Conservation (phyloP, 176 grass and related monocot species). For the barley (Hordeum vulgare) region DNA sequence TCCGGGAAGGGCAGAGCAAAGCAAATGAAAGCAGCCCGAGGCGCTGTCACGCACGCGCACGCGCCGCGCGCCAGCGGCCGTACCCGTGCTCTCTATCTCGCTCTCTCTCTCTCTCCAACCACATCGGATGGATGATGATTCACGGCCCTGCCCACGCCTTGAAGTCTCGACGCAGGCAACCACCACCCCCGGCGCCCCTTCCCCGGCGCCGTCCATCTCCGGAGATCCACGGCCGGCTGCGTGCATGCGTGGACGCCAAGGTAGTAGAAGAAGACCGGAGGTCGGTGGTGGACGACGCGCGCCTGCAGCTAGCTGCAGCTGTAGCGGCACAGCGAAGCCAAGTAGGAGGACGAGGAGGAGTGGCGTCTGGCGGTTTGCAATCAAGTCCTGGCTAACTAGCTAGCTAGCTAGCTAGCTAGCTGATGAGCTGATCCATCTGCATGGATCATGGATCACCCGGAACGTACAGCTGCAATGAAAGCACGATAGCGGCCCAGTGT, state of each 20-base stretch:
- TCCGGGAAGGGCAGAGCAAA: not conserved
- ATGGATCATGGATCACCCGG: not conserved
- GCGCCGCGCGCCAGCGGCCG: not conserved
- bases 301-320: not conserved
- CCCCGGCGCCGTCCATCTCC: not conserved
- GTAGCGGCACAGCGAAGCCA: not conserved
- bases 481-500: not conserved
- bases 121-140: not conserved
- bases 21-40: not conserved
- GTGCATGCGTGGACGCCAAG: not conserved
- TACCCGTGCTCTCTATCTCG: not conserved
- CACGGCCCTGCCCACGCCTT: not conserved
- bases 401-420: too few species aligned
- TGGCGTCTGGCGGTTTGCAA: not conserved
- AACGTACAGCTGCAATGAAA: constrained; percentile 35
- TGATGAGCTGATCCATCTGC: not conserved
- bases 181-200: not conserved
- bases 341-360: not conserved
- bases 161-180: not conserved
- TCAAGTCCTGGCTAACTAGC: constrained; percentile 1
- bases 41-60: not conserved
- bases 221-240: not conserved
- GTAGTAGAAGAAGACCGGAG: too few species aligned
- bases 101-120: not conserved
- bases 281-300: not conserved